Evolutionary conservation across 1,284 basidiomycete genomes (phyloP), one percentile per base, ranked within the genome.

Genomic region (Leccinum ponderosum): DNA sequence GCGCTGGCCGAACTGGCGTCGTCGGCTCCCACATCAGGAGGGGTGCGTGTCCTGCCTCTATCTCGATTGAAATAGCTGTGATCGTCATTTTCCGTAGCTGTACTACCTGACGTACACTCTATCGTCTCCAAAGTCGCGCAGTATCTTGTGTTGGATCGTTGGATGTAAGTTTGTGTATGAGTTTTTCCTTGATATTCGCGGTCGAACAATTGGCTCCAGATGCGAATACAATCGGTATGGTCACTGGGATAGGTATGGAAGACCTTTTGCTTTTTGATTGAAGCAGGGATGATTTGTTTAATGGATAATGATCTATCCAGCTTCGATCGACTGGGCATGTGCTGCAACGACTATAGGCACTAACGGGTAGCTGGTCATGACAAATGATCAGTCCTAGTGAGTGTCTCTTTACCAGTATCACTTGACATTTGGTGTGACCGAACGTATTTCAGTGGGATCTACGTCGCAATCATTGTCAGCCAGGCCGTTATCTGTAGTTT

Each of bases 1-100:
- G 78, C 87, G 3, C 84, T 93, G 78, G 90, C 82, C 1, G 90
- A 92, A 65, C 78, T 91, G 6, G 88, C 83, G 0, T 89, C 86
- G 11, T 86, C 88, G 4, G 89, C 89, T n/a, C 87, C 87, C 4
- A 83, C 91, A 33, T 80, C 76, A 8, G 80, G 79, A 17, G 80
- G 80, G 27, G 70, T 70, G 50, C 25, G 65, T 52, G 1, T 29
- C 25, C 8, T 31, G 51, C 9, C n/a, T 52, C 27, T 17, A n/a
- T 15, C 20, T 29, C 27, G n/a, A 31, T 6, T 27, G 9, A 17
- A 52, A 17, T 29, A 11, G 7, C 14, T 3, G 3, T 27, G 6
- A 52, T n/a, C 15, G n/a, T 29, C 27, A 0, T 20, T 3, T 29
- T 4, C 31, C 9, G 39, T 20, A 70, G 68, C 53, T 80, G 12